Conservation (phyloP, 257 asterid genomes). For the Nicotiana paniculata region DNA sequence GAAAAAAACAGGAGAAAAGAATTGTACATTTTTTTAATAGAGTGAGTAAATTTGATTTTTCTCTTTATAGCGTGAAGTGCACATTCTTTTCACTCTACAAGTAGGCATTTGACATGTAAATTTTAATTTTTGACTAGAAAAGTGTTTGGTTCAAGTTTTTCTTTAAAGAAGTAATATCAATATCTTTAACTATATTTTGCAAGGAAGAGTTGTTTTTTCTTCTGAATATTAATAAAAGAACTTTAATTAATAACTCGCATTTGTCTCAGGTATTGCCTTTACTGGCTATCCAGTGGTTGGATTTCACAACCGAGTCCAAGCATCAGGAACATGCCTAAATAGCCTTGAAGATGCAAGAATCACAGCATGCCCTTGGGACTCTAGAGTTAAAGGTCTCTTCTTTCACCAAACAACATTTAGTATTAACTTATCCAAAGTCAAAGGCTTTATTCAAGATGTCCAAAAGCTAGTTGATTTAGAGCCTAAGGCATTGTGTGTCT, state of each 20-base stretch:
- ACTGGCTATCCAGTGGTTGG: constrained; percentile 23
- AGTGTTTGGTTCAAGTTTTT: neutral
- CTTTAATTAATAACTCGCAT: neutral
- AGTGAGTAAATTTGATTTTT: no score
- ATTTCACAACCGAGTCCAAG: constrained; percentile 18
- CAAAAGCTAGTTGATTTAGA: constrained; percentile 12
- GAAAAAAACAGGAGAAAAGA: no score
- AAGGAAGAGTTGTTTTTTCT: neutral
- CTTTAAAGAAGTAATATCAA: neutral
- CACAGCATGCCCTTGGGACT: constrained; percentile 24
- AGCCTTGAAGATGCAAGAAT: constrained; percentile 10
- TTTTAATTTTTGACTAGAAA: neutral
- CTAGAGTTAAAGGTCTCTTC: constrained; percentile 19
- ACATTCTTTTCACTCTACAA: neutral
- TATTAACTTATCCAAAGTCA: constrained; percentile 19
- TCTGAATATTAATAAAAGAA: neutral
- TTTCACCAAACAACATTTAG: constrained; percentile 19
- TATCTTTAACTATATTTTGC: neutral
- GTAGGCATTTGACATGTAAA: neutral
- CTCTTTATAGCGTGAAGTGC: no score
- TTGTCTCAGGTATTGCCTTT: constrained; percentile 4
- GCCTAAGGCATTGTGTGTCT: constrained; percentile 9
- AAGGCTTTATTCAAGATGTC: constrained; percentile 14
- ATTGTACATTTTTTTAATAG: no score
- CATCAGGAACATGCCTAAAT: constrained; percentile 24